These are phyloP conservation scores for Calamus simplicifolius DNA, from an alignment of 176 grass and related monocot species.

Conservation along the genomic window DNA sequence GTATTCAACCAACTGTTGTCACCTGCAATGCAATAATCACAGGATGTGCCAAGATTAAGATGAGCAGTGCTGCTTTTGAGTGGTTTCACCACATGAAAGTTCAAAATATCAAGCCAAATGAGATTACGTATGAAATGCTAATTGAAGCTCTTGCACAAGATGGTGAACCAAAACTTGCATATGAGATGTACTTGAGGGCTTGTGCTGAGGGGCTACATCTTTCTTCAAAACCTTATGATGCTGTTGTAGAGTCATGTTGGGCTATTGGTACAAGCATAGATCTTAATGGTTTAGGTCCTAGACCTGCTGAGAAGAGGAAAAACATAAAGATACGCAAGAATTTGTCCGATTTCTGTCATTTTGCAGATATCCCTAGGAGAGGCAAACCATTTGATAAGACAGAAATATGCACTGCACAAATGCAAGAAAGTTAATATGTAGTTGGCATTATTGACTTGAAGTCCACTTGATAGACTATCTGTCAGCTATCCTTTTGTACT, in stretches of 20 bases:
- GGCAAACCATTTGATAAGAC: conserved; percentile 22
- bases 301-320: conserved; percentile 25
- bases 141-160: conserved; percentile 61
- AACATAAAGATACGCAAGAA: conserved; percentile 14
- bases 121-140: conserved; percentile 73
- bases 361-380: conserved; percentile 19
- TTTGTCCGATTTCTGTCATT: conserved; percentile 19
- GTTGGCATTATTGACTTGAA: not conserved
- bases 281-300: conserved; percentile 38
- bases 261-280: conserved; percentile 34
- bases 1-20: conserved; percentile 62
- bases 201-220: conserved; percentile 46
- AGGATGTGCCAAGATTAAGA: conserved; percentile 37
- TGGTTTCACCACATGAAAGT: conserved; percentile 89
- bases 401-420: conserved; percentile 19
- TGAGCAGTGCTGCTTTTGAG: conserved; percentile 42
- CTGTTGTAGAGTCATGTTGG: conserved; percentile 40
- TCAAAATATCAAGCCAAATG: conserved; percentile 47
- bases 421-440: conserved; percentile 4
- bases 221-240: conserved; percentile 55
- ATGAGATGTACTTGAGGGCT: conserved; percentile 68
- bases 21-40: conserved; percentile 91
- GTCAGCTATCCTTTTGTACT: too few species aligned
- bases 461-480: too few species aligned
- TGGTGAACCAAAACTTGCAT: conserved; percentile 64